phyloP scores from a whole-genome alignment of 768 basidiomycete species.

The Russula griseocarnosa region DNA sequence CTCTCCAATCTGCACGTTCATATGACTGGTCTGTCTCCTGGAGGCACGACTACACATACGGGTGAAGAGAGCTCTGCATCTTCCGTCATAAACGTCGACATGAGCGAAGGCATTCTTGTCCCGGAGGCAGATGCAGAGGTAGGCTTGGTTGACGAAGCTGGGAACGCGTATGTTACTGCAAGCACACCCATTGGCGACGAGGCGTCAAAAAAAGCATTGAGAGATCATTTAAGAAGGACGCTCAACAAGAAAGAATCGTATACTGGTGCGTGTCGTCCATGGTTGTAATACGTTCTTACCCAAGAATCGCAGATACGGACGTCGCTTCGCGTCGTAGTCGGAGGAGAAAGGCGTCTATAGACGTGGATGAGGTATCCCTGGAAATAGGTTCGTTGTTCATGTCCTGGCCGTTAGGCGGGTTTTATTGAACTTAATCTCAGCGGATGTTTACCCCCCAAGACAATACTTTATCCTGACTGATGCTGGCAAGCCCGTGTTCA shows the following conservation, averaged over 20 bases:
- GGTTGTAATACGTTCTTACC: not conserved
- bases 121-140: constrained; percentile 65
- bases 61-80: constrained; percentile 48
- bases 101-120: constrained; percentile 63
- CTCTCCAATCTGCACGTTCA: constrained; percentile 55
- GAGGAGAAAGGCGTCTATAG: constrained; percentile 20
- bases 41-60: constrained; percentile 7
- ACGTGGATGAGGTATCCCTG: constrained; percentile 26
- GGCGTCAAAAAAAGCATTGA: constrained; percentile 57
- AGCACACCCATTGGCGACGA: constrained; percentile 46
- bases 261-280: constrained; percentile 40
- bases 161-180: constrained; percentile 44
- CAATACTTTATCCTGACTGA: constrained; percentile 92
- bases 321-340: constrained; percentile 26
- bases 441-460: constrained; percentile 46
- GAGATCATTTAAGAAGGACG: constrained; percentile 69
- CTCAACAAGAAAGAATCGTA: constrained; percentile 50
- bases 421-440: constrained; percentile 17
- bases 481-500: constrained; percentile 97
- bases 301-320: constrained; percentile 13
- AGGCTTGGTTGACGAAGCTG: constrained; percentile 54
- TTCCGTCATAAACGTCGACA: constrained; percentile 63
- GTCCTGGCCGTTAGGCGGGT: not conserved
- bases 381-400: constrained; percentile 10
- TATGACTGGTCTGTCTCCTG: constrained; percentile 26